Conservation (phyloP, 2,329 filamentous ascomycete species). For the Zalaria obscura region DNA sequence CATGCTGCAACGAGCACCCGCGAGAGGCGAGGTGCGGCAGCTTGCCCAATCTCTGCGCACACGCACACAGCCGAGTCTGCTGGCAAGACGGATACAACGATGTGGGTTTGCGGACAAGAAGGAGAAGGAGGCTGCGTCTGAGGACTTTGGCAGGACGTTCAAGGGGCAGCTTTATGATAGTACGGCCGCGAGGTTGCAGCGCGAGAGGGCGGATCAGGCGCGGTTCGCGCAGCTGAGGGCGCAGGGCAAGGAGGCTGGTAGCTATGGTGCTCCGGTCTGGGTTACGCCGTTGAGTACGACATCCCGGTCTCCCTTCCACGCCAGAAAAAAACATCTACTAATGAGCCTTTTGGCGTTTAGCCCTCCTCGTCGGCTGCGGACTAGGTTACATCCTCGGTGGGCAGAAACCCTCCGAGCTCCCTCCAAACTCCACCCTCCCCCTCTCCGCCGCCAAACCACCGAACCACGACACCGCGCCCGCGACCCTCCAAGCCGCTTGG, state of each 20-base stretch:
- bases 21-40: too few relatives aligned
- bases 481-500: constrained; percentile 51
- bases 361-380: constrained; percentile 34
- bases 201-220: constrained; percentile 43
- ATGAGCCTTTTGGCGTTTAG: constrained; percentile 29
- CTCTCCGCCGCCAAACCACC: constrained; percentile 33
- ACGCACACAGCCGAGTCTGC: too few relatives aligned
- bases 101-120: too few relatives aligned
- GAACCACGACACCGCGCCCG: constrained; percentile 39
- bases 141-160: constrained; percentile 28
- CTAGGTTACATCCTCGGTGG: constrained; percentile 43
- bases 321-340: constrained; percentile 4
- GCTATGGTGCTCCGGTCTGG: constrained; percentile 12
- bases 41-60: too few relatives aligned
- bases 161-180: constrained; percentile 49
- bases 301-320: neutral
- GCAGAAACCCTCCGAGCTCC: constrained; percentile 27
- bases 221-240: constrained; percentile 26
- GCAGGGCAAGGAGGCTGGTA: constrained; percentile 15
- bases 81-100: too few relatives aligned
- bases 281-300: constrained; percentile 16
- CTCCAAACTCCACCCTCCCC: constrained; percentile 41
- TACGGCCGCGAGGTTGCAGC: constrained; percentile 41
- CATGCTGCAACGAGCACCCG: too few relatives aligned
- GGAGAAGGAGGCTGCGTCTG: too few relatives aligned